Evolutionary conservation across 441 rosid genomes (phyloP).

Genomic region (Erodium moschatum): DNA sequence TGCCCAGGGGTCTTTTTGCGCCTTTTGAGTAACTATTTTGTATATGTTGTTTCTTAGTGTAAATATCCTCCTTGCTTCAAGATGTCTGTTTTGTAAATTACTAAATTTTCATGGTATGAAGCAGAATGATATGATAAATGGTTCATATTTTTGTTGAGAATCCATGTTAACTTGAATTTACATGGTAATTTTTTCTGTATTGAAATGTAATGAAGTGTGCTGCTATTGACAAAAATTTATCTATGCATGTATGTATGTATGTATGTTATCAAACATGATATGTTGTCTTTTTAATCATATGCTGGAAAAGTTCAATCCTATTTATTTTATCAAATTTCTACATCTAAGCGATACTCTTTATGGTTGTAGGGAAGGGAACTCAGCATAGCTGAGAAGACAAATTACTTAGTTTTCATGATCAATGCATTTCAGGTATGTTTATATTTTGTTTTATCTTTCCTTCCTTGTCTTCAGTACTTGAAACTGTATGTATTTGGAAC

Average conservation of each 20-base stretch:
- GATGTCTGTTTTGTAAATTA: neutral
- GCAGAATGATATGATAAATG: neutral
- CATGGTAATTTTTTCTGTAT: neutral
- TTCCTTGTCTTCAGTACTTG: slow-evolving; percentile 6
- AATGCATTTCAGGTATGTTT: slow-evolving; percentile 89
- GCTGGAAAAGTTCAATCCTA: neutral
- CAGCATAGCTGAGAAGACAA: slow-evolving; percentile 79
- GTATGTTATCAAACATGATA: neutral
- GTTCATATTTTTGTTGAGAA: neutral
- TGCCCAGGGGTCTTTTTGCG: neutral
- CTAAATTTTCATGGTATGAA: neutral
- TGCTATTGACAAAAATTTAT: neutral
- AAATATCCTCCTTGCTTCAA: neutral
- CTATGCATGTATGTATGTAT: neutral
- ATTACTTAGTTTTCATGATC: slow-evolving; percentile 91
- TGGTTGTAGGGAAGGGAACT: slow-evolving; percentile 70
- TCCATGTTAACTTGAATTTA: neutral
- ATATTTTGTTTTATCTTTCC: slow-evolving; percentile 19
- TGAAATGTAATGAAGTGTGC: slow-evolving; percentile 7
- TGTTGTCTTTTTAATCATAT: neutral
- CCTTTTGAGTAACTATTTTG: neutral
- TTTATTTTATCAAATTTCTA: slow-evolving; percentile 3
- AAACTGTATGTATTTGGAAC: slow-evolving; percentile 11
- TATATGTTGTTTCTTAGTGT: neutral
- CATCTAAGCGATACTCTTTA: slow-evolving; percentile 17